Evolutionary conservation across 83 land plant genomes (phyloP).

Genomic region (Picea mariana): DNA sequence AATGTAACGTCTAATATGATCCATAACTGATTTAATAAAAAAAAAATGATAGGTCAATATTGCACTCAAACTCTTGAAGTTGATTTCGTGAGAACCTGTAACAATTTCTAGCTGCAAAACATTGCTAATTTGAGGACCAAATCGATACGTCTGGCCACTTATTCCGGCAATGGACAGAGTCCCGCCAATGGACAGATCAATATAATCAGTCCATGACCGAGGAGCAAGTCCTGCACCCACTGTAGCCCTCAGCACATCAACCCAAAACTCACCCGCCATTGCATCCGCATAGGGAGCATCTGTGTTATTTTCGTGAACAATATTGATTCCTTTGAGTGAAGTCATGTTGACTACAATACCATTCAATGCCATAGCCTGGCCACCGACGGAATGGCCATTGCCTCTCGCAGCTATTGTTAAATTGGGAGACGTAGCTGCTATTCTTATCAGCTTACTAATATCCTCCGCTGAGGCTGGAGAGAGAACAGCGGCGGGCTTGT

Average conservation of each 20-base stretch:
- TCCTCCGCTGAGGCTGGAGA: conserved; percentile 34
- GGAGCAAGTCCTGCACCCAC: conserved; percentile 47
- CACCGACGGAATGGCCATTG: conserved; percentile 80
- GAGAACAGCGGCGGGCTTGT: conserved; percentile 33
- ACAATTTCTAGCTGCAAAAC: conserved; percentile 70
- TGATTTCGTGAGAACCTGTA: conserved; percentile 40
- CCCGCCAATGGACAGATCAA: conserved; percentile 77
- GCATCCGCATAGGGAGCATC: conserved; percentile 48
- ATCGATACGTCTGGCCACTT: conserved; percentile 73
- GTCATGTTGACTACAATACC: conserved; percentile 76
- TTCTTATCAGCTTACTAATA: conserved; percentile 26
- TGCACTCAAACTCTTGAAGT: too few species aligned
- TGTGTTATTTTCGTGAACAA: not conserved
- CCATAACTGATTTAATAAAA: too few species aligned
- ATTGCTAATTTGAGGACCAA: conserved; percentile 72
- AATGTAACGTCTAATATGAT: too few species aligned
- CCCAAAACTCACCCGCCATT: conserved; percentile 73
- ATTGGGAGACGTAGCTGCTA: conserved; percentile 22
- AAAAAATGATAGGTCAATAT: too few species aligned
- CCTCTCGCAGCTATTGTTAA: conserved; percentile 77
- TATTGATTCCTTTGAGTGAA: conserved; percentile 16
- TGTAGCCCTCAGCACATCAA: conserved; percentile 52
- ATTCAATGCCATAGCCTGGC: conserved; percentile 64
- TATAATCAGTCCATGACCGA: conserved; percentile 73
- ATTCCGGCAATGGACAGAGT: conserved; percentile 79